Evolutionary conservation across 257 asterid genomes (phyloP), one percentile per base, ranked within the genome.

Genomic region (Echites panduratus): DNA sequence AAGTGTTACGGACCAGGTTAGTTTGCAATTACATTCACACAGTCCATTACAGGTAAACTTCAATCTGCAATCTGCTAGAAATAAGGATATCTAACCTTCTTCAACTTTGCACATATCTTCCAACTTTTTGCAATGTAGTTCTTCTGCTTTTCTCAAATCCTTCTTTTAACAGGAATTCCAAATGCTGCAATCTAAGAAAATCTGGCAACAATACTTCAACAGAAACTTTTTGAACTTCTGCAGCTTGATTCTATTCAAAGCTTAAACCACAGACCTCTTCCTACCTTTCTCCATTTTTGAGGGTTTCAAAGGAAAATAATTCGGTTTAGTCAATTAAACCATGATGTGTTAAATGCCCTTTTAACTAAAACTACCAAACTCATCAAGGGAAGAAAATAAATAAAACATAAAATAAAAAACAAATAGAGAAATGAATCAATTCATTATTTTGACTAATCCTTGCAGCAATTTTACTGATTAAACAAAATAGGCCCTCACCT

Each of bases 401-500:
- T 52, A 9, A 45, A 7, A 76, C 44, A 62, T 50, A 16, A 50
- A 29, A 5, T 16, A 50, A 10, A 50, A 70, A 16, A 41, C 32
- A 66, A 41, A 69, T 44, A 13, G 80, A 64, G 47, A 70, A 76
- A 76, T n/a, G 76, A 76, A 76, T 76, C 73, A 27, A 70, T 76
- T 70, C 72, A 76, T 76, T 76, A 76, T 70, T 68, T 76, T 62
- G 71, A 70, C 80, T 76, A 76, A 68, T 62, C 59, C 68, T 63
- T 76, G 58, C 75, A 76, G 71, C 70, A 70, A 58, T 72, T 62
- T 70, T n/a, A 70, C 35, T 70, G 47, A 64, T 44, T 50, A 41
- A 62, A 70, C 59, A 73, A 62, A 76, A 76, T 62, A 63, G 80
- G 80, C 71, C 80, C 80, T 63, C 53, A 59, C 80, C 80, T 63